Evolutionary conservation across 148 eudicot species (phyloP), one percentile per base, ranked within the genome.

Genomic region (Rhododendron molle): DNA sequence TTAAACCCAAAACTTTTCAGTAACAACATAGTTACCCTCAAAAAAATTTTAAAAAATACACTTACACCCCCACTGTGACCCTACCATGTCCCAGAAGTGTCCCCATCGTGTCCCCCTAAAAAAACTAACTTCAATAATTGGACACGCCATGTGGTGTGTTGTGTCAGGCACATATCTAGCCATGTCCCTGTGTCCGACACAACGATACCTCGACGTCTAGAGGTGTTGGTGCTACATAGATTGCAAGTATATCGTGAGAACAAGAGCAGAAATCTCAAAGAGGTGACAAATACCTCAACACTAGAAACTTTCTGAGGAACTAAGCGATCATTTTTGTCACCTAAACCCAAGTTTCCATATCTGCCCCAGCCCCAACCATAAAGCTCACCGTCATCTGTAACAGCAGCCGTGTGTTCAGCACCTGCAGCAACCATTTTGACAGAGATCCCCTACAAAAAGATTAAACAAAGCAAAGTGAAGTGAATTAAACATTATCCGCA

Each of bases 361-460:
- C 99, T 91, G 46, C 99, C 99, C 99, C 99, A 97, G 74, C 99
- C 99, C 99, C 99, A 97, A 69, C 99, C 98, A 81, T 94, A 95
- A 87, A 97, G 91, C 83, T 93, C 93, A 78, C 99, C 99, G 69
- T 92, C 94, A 89, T 94, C 98, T 82, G 98, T 97, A 81, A 97
- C 91, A 90, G 98, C 98, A 90, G 93, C 98, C 80, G 98, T 95
- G 87, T 97, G 99, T 87, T 97, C 99, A 83, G 99, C 99, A 89
- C 99, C 99, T 86, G 99, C 98, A 91, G 99, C 99, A 69, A 97
- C 93, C 99, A 97, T 95, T 88, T 95, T 95, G 78, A 97, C 93
- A 47, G 93, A 79, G 65, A 94, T 87, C 78, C 98, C 99, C 99
- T 96, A 67, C 85, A 83, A 82, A 84, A 78, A 12, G 13, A 54